Base-by-base conservation (phyloP, 1,139 yeast genomes). In the Suhomyces maxii region DNA sequence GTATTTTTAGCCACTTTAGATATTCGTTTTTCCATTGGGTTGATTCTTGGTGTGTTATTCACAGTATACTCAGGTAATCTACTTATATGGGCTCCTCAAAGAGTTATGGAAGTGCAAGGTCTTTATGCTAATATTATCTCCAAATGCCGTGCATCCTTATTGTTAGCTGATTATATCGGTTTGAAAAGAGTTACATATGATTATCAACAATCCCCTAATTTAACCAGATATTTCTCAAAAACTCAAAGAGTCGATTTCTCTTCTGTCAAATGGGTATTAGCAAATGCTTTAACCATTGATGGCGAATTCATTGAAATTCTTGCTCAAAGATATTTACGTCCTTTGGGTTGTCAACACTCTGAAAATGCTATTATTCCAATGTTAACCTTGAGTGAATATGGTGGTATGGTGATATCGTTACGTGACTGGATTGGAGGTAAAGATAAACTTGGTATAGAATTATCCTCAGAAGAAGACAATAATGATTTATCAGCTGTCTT, bases 381-480 rank as follows among this genome's bases (percentile, higher is more conserved):
- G 77, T 72, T 95, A 39, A 88, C 97, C 0, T 69, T 93, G 44
- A 83, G 89, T 54, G 99, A 93, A 59, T 95, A 90, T 60, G 99
- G 99, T 32, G 99, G 99, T 2, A 89, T 93, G 83, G 93, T 91
- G 6, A 84, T 93, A 14, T 83, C 97, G 0, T 79, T 90, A 77
- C 76, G 96, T 54, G 99, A 93, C 63, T 91, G 97, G 93, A 69
- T 90, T 10, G 90, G 87, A 7, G 79, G 81, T 3, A 80, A 78
- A 51, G 89, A 85, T 26, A 77, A 77, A 43, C 57, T 84, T 47
- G 86, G 86, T 7, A 71, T 77, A 23, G 61, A 64, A 1, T 34
- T 39, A 32, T 65, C 68, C 25, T 58, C 63, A 18, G 69, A 69
- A 8, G 75, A 67, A 8, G 75, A 69, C n/a, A 61, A 69, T 8